Conservation (phyloP, 805 yeast genomes). For the Kluyveromyces lactis region DNA sequence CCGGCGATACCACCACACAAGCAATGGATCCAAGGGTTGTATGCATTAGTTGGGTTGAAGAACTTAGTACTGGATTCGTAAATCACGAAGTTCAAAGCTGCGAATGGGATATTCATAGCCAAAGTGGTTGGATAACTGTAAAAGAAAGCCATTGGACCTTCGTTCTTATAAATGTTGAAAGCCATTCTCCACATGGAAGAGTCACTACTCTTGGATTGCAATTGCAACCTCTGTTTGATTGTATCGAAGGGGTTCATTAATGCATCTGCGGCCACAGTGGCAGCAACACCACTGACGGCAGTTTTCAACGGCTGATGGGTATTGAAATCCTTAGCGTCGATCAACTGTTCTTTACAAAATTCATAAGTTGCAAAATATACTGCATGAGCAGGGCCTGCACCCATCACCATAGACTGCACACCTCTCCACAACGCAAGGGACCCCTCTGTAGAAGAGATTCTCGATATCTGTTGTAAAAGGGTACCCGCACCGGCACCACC, state of each 20-base stretch:
- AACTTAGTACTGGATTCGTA: constrained; percentile 77
- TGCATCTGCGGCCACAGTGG: constrained; percentile 90
- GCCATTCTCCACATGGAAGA: constrained; percentile 22
- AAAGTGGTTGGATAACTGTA: constrained; percentile 92
- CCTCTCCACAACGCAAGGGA: constrained; percentile 89
- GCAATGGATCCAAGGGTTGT: constrained; percentile 89
- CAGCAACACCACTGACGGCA: constrained; percentile 81
- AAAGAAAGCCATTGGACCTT: constrained; percentile 76
- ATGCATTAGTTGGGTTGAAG: constrained; percentile 66
- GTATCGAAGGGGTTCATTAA: constrained; percentile 97
- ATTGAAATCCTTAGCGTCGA: constrained; percentile 27
- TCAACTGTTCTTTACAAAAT: constrained; percentile 39
- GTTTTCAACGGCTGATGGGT: constrained; percentile 71
- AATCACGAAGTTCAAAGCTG: constrained; percentile 87
- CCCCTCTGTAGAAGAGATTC: constrained; percentile 82
- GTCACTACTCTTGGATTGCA: constrained; percentile 21
- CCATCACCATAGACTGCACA: constrained; percentile 79
- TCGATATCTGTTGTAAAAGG: constrained; percentile 59
- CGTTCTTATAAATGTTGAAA: constrained; percentile 42
- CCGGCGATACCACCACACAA: constrained; percentile 91
- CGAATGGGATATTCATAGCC: constrained; percentile 87
- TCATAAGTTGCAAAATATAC: constrained; percentile 94
- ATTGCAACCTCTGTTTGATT: constrained; percentile 90
- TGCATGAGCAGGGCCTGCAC: constrained; percentile 99
- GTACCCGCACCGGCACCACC: constrained; percentile 5